Evolutionary conservation across 1,139 yeast species (phyloP).

Genomic region (Pichia sp.): DNA sequence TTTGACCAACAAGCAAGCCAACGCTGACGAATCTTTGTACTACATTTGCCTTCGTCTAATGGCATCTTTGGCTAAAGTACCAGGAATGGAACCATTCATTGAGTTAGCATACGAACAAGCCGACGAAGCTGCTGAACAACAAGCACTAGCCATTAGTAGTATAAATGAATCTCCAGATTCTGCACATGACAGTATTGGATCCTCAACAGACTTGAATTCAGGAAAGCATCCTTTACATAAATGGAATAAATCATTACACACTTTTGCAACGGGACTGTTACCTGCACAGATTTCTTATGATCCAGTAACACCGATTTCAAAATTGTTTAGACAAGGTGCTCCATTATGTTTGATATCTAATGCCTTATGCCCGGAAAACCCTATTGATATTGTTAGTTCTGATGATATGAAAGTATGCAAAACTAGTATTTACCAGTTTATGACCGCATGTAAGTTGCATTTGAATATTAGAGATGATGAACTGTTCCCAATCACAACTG

Average conservation of each 20-base stretch:
- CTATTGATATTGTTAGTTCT: conserved; percentile 49
- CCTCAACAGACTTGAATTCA: conserved; percentile 2
- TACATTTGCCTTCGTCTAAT: conserved; percentile 60
- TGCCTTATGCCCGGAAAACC: conserved; percentile 39
- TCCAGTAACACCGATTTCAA: conserved; percentile 89
- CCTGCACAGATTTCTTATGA: conserved; percentile 73
- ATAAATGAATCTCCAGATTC: conserved; percentile 1
- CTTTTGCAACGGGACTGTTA: conserved; percentile 68
- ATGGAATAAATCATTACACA: conserved; percentile 35
- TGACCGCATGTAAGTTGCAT: conserved; percentile 77
- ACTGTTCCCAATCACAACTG: conserved; percentile 84
- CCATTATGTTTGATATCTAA: conserved; percentile 85
- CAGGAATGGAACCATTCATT: conserved; percentile 68
- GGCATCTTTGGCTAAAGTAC: conserved; percentile 51
- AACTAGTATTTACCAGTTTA: conserved; percentile 83
- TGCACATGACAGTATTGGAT: not conserved
- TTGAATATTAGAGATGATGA: conserved; percentile 72
- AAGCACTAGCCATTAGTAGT: conserved; percentile 47
- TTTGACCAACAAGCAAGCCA: conserved; percentile 58
- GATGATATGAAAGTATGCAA: conserved; percentile 83
- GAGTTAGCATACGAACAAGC: conserved; percentile 54
- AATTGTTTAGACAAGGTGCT: conserved; percentile 84
- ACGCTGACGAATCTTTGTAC: conserved; percentile 63
- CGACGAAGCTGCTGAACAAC: conserved; percentile 64
- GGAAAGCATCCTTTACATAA: conserved; percentile 1